phyloP scores from a whole-genome alignment of 78 protist species.

The Speleostelium caveatum region DNA sequence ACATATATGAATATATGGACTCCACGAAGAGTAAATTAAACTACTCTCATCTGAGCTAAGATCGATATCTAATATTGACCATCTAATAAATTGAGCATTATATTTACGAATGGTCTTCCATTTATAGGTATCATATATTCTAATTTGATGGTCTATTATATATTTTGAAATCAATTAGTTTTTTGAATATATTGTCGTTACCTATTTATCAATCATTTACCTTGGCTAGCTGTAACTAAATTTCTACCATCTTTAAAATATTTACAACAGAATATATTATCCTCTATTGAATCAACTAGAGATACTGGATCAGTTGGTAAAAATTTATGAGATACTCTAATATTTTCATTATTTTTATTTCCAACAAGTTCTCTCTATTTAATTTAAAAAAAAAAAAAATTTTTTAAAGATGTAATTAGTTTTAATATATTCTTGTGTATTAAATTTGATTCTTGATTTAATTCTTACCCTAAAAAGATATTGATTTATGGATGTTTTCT shows the following conservation, averaged over 20 bases:
- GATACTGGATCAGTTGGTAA: neutral
- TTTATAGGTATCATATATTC: constrained; percentile 28
- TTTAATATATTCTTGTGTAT: too few relatives aligned
- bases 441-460: too few relatives aligned
- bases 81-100: constrained; percentile 27
- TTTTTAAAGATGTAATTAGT: too few relatives aligned
- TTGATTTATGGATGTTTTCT: neutral
- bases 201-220: neutral
- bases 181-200: neutral
- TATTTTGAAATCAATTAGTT: too few relatives aligned
- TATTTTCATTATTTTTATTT: neutral
- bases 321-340: constrained; percentile 32
- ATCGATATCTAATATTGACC: constrained; percentile 75
- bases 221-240: constrained; percentile 78
- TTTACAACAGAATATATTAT: constrained; percentile 70
- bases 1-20: constrained; percentile 48
- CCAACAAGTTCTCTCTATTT: constrained; percentile 65
- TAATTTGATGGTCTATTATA: too few relatives aligned
- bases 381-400: too few relatives aligned
- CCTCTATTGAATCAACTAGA: neutral
- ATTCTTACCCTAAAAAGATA: too few relatives aligned
- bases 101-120: neutral
- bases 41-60: constrained; percentile 53
- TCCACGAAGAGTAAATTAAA: constrained; percentile 82
- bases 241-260: constrained; percentile 28